A percentile compares a stretch with the other conserved stretches of the same genome.
Evolutionary conservation across 1,139 yeast genomes (phyloP).

Genomic region (Suhomyces guaymorum): DNA sequence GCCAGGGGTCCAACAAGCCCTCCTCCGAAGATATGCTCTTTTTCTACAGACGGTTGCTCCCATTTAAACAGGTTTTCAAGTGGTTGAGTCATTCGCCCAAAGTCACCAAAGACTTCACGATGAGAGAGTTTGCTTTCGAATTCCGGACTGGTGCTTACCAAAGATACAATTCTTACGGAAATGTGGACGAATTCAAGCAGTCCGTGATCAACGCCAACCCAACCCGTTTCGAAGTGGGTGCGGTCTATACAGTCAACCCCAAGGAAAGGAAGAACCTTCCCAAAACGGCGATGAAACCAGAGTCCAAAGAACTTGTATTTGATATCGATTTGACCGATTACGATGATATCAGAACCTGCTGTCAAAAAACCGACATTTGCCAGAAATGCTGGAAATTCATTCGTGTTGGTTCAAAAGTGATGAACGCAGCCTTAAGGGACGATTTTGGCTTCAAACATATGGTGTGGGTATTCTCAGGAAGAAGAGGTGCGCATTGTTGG

Average conservation of each 20-base stretch:
- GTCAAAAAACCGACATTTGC: conserved; percentile 84
- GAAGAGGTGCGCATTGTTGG: conserved; percentile 99
- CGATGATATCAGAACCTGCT: conserved; percentile 91
- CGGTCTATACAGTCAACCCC: conserved; percentile 85
- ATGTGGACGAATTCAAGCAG: conserved; percentile 70
- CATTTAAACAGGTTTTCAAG: conserved; percentile 71
- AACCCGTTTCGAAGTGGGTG: conserved; percentile 92
- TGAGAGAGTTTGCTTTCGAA: conserved; percentile 94
- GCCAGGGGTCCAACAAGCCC: conserved; percentile 27
- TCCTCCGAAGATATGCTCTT: conserved; percentile 69
- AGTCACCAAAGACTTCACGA: conserved; percentile 68
- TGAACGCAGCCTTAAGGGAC: conserved; percentile 70
- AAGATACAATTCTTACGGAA: conserved; percentile 77
- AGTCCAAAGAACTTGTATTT: conserved; percentile 84
- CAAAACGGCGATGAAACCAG: conserved; percentile 76
- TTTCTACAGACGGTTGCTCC: conserved; percentile 72
- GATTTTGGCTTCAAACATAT: conserved; percentile 89
- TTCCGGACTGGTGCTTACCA: conserved; percentile 82
- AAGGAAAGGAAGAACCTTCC: conserved; percentile 78
- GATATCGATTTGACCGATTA: conserved; percentile 98
- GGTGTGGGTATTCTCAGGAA: conserved; percentile 96
- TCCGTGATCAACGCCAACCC: conserved; percentile 78
- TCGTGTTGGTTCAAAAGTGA: conserved; percentile 77
- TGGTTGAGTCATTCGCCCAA: conserved; percentile 89
- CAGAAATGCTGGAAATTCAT: conserved; percentile 92